These are phyloP conservation scores for Coleophoma crateriformis DNA, from an alignment of 2,329 filamentous ascomycete genomes.

Conservation along the genomic window DNA sequence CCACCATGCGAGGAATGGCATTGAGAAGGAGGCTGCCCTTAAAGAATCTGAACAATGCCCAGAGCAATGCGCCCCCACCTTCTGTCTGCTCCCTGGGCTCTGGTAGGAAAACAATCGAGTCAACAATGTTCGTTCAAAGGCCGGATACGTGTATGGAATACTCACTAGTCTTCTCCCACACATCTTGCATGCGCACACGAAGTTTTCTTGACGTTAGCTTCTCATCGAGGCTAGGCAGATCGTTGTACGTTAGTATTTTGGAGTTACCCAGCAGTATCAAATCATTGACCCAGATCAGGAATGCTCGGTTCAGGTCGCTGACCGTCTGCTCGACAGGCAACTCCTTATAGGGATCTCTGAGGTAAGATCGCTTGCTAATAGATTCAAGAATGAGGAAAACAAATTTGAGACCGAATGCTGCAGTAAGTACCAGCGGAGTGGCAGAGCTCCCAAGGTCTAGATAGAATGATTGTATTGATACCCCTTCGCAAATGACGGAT, in stretches of 20 bases:
- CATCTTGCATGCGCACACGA: background rate
- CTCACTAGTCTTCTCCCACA: constrained; percentile 9
- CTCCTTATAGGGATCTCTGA: background rate
- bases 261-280: constrained; percentile 12
- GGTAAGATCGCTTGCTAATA: constrained; percentile 1
- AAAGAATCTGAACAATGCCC: constrained; percentile 25
- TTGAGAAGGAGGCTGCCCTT: constrained; percentile 23
- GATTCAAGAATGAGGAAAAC: constrained; percentile 10
- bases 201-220: constrained; percentile 8
- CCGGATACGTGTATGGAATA: constrained; percentile 3
- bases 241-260: constrained; percentile 10
- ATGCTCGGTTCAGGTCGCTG: constrained; percentile 8
- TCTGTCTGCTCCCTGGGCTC: constrained; percentile 19
- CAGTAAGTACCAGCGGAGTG: constrained; percentile 2
- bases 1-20: constrained; percentile 29
- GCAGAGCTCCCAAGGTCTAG: background rate
- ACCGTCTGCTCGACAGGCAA: constrained; percentile 11
- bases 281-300: constrained; percentile 19
- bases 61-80: constrained; percentile 21
- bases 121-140: constrained; percentile 3
- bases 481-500: constrained; percentile 6
- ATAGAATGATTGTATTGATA: background rate
- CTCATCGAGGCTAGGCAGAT: constrained; percentile 12
- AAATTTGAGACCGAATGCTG: constrained; percentile 1
- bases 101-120: constrained; percentile 9